These are phyloP conservation scores for Schizophyllum amplum DNA, from an alignment of 1,284 basidiomycete genomes.

Conservation along the genomic window DNA sequence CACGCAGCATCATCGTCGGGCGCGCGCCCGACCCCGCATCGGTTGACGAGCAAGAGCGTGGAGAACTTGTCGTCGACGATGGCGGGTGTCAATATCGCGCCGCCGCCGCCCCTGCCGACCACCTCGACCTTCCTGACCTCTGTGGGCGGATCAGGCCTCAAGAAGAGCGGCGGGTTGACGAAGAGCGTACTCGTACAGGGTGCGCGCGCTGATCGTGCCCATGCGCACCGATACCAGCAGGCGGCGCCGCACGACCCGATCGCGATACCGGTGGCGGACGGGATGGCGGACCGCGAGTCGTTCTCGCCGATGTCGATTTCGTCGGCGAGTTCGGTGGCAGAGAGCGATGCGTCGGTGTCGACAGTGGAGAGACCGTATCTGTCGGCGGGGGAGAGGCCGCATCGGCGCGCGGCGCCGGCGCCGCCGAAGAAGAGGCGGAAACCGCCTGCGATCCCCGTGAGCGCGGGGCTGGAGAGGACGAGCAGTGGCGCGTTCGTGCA, in stretches of 20 bases:
- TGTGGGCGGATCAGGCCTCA: too few species aligned
- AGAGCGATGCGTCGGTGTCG: slow-evolving; percentile 1
- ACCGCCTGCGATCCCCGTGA: slow-evolving; percentile 50
- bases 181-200: slow-evolving; percentile 6
- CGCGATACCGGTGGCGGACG: background rate
- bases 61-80: slow-evolving; percentile 34
- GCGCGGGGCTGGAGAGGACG: slow-evolving; percentile 22
- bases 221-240: slow-evolving; percentile 9
- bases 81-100: slow-evolving; percentile 29
- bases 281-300: slow-evolving; percentile 1
- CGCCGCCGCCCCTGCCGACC: slow-evolving; percentile 44
- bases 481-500: slow-evolving; percentile 42
- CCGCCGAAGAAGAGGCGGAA: slow-evolving; percentile 56
- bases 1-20: slow-evolving; percentile 24
- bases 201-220: slow-evolving; percentile 9
- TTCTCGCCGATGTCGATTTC: slow-evolving; percentile 2
- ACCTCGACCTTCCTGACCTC: slow-evolving; percentile 33
- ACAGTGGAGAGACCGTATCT: background rate
- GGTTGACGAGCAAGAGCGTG: slow-evolving; percentile 45
- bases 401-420: slow-evolving; percentile 39
- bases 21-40: slow-evolving; percentile 38
- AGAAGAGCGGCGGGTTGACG: slow-evolving; percentile 4
- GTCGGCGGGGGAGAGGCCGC: slow-evolving; percentile 9
- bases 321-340: background rate
- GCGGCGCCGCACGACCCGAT: background rate